These are phyloP conservation scores for Aspergillus niger DNA, from an alignment of 2,329 filamentous ascomycete genomes.

Conservation along the genomic window DNA sequence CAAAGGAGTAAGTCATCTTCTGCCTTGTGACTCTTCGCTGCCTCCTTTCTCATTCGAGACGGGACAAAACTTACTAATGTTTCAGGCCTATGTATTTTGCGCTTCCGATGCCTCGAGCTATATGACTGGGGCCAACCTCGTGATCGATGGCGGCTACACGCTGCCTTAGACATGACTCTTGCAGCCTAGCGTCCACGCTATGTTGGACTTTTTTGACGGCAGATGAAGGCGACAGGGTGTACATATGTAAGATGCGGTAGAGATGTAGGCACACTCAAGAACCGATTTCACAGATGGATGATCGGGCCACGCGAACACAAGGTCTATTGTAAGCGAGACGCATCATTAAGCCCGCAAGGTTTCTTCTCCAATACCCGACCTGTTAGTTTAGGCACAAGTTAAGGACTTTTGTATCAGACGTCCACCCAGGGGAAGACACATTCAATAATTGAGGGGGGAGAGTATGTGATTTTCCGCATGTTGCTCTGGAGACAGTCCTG, in stretches of 20 bases:
- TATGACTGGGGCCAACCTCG: conserved; percentile 51
- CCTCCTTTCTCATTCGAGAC: neutral
- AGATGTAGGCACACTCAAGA: neutral
- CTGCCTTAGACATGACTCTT: conserved; percentile 21
- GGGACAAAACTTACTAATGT: too few species aligned
- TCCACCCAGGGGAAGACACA: too few species aligned
- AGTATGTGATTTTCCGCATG: too few species aligned
- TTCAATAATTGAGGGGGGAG: too few species aligned
- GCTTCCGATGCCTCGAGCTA: conserved; percentile 52
- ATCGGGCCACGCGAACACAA: neutral
- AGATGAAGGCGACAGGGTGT: neutral
- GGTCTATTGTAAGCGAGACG: too few species aligned
- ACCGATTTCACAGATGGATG: neutral
- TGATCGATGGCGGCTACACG: conserved; percentile 53
- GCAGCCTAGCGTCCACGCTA: neutral
- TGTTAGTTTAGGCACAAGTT: too few species aligned
- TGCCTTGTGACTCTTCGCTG: neutral
- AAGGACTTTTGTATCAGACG: too few species aligned
- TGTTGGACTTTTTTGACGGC: neutral
- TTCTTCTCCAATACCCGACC: too few species aligned
- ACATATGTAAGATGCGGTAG: neutral
- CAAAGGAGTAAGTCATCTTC: conserved; percentile 33
- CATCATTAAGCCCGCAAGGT: too few species aligned
- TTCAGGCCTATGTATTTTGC: conserved; percentile 31
- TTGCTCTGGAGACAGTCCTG: too few species aligned